Evolutionary conservation across 192 early-diverging fungal species (phyloP).

Genomic region (Chytriomyces sp.): DNA sequence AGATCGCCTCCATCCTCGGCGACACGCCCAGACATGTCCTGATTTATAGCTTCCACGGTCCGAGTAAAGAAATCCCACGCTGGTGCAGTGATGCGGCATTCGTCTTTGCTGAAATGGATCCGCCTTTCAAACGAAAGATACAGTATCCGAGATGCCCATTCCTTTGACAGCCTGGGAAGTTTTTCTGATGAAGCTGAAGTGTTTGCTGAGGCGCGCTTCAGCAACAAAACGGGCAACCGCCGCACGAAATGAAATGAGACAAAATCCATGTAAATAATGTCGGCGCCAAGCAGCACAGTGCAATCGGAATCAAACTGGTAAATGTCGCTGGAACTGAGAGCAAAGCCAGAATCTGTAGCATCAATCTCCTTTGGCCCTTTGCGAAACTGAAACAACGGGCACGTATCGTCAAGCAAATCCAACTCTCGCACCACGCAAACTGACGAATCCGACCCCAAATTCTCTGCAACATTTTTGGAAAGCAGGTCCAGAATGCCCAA

Average conservation of each 20-base stretch:
- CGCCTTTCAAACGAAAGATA: constrained; percentile 44
- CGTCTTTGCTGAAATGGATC: constrained; percentile 35
- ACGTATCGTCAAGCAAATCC: constrained; percentile 35
- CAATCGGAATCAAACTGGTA: constrained; percentile 14
- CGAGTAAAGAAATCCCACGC: constrained; percentile 42
- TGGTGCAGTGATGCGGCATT: constrained; percentile 31
- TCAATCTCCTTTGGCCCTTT: background rate
- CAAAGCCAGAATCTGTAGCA: background rate
- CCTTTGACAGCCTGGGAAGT: background rate
- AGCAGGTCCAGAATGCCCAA: constrained; percentile 30
- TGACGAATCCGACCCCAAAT: background rate
- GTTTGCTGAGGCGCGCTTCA: background rate
- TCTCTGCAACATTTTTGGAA: constrained; percentile 9
- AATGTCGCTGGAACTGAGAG: constrained; percentile 10
- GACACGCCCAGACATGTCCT: constrained; percentile 7
- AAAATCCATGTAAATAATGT: constrained; percentile 42
- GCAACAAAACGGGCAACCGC: constrained; percentile 32
- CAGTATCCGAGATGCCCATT: constrained; percentile 29
- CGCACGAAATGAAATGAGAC: constrained; percentile 43
- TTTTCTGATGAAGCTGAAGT: background rate
- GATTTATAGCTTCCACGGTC: constrained; percentile 43
- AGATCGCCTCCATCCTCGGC: constrained; percentile 31
- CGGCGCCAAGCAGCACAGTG: constrained; percentile 38
- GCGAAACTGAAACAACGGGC: constrained; percentile 21
- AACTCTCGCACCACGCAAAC: constrained; percentile 6